phyloP scores from a whole-genome alignment of 2,329 filamentous ascomycete species.

The Cadophora gregata region DNA sequence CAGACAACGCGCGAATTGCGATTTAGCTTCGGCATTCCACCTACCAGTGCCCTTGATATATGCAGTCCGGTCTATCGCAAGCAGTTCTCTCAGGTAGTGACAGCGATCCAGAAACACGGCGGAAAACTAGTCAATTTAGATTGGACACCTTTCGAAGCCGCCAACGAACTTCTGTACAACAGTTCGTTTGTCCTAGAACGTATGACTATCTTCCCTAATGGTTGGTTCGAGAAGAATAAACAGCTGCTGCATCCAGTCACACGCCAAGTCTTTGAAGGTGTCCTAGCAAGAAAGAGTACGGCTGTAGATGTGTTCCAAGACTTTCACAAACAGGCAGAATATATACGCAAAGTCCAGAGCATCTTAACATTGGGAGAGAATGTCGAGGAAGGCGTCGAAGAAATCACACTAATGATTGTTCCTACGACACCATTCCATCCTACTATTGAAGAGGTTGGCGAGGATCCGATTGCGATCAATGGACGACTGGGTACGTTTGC shows the following conservation, averaged over 20 bases:
- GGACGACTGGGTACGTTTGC: constrained; percentile 55
- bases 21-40: constrained; percentile 58
- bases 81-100: constrained; percentile 51
- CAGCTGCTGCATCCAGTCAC: constrained; percentile 56
- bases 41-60: constrained; percentile 48
- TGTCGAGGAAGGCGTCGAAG: constrained; percentile 32
- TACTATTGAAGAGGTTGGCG: constrained; percentile 55
- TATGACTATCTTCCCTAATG: constrained; percentile 50
- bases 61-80: constrained; percentile 50
- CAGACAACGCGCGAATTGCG: constrained; percentile 38
- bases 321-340: constrained; percentile 51
- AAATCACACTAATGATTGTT: constrained; percentile 52
- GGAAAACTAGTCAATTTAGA: constrained; percentile 42
- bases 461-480: constrained; percentile 57
- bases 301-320: constrained; percentile 57
- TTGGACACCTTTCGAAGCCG: constrained; percentile 54
- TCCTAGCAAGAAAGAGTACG: constrained; percentile 44
- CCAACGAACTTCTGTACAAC: constrained; percentile 57
- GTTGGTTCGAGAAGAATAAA: constrained; percentile 53
- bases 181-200: constrained; percentile 59
- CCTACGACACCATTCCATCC: constrained; percentile 56
- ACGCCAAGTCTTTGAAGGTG: constrained; percentile 50
- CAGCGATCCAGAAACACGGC: constrained; percentile 48
- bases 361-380: constrained; percentile 44
- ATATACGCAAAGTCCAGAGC: constrained; percentile 49